Evolutionary conservation across 805 yeast genomes (phyloP), one percentile per base, ranked within the genome.

Genomic region (Monosporozyma aerobia): DNA sequence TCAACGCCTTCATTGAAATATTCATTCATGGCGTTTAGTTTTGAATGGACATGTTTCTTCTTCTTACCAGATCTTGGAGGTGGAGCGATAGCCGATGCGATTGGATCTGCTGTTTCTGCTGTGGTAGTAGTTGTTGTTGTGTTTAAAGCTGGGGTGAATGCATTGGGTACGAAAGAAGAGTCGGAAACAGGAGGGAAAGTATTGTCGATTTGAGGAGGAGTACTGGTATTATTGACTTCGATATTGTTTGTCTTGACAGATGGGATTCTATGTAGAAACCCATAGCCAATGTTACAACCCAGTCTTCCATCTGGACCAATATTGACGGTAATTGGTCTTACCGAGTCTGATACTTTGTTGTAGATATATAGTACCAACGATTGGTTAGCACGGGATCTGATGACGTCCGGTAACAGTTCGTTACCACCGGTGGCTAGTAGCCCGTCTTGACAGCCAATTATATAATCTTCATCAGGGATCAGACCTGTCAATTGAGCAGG

Each of bases 231-330:
- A 33, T 32, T 23, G 14, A 29, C n/a, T 16, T 30, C 11, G 3
- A 14, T 23, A 5, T 37, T 23, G 7, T 27, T 29, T 35, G 14
- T 11, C 46, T 33, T 47, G 5, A 64, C 65, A 1, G 81, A 80
- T 1, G 98, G 97, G n/a, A 87, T 69, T 55, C 94, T 73, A 64
- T 92, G 98, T 49, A 92, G 72, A 50, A 86, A 75, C 0, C 99
- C 99, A 62, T 90, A 90, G 0, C 97, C 98, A 19, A 92, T 95
- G 57, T 90, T 95, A 70, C 97, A 90, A 2, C 99, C 99, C 39
- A 92, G 70, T 39, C 89, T 73, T 1, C 96, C 96, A 57, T 73
- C 77, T 14, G 90, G 89, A n/a, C 90, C 88, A 2, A 88, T 85
- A 51, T 78, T 73, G n/a, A 90, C 87, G 0, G 87, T 82, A 3